Conservation (phyloP, 768 basidiomycete species). For the Tricholoma furcatifolium region DNA sequence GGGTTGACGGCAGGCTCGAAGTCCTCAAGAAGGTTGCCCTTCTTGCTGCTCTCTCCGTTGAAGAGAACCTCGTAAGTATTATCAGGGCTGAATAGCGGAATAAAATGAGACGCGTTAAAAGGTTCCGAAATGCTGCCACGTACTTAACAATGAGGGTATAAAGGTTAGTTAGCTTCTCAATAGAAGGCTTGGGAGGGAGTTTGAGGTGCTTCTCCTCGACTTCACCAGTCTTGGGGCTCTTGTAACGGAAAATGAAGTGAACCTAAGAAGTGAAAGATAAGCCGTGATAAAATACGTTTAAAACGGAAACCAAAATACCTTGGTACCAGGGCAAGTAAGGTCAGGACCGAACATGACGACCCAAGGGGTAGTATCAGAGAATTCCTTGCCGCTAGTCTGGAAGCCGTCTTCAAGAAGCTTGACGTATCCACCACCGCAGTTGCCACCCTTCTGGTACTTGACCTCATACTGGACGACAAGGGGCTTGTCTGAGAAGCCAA, state of each 20-base stretch:
- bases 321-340: constrained; percentile 87
- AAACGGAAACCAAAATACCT: constrained; percentile 43
- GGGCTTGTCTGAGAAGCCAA: constrained; percentile 82
- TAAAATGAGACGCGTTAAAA: constrained; percentile 1
- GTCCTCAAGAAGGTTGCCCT: constrained; percentile 87
- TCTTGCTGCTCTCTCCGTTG: constrained; percentile 80
- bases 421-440: constrained; percentile 98
- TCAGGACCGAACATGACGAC: constrained; percentile 98
- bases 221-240: constrained; percentile 89
- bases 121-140: constrained; percentile 27
- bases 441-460: constrained; percentile 98
- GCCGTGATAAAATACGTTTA: neutral
- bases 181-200: constrained; percentile 76
- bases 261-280: constrained; percentile 45
- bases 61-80: constrained; percentile 91
- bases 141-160: constrained; percentile 94
- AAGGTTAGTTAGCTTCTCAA: constrained; percentile 88
- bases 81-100: constrained; percentile 60
- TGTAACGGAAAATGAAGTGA: constrained; percentile 99
- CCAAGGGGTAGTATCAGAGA: constrained; percentile 92
- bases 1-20: constrained; percentile 95
- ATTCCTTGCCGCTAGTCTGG: constrained; percentile 91
- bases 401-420: constrained; percentile 94
- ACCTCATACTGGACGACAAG: constrained; percentile 98
- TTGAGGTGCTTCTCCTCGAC: constrained; percentile 96